Base-by-base conservation (phyloP, 1,284 basidiomycete species). In the Cryptococcus sp. region DNA sequence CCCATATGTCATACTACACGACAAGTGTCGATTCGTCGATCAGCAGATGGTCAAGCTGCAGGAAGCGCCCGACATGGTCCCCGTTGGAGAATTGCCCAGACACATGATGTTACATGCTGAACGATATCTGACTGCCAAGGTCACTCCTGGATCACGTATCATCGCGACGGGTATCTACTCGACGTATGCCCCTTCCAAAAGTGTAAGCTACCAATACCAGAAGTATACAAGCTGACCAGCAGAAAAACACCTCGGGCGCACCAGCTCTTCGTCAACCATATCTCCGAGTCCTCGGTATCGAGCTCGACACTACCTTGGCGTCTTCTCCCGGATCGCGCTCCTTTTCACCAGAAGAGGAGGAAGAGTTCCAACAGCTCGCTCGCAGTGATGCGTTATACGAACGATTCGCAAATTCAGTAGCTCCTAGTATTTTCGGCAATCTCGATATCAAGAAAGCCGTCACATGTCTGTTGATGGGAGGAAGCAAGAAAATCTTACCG, bases 31-130 rank as follows among this genome's bases (percentile, higher is more conserved):
- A 3, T 99, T 98, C 71, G 87, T 94, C 24, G 96, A 99, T 72
- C 90, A 93, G 64, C 96, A 99, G 76, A 89, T 85, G 7, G 81
- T 99, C 64, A 99, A 99, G 74, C 81, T 99, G 14, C 96, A 99
- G 74, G 96, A 99, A 76, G 93, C 94, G 7, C 96, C 96, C 0
- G 96, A 99, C 73, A 97, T 98, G 91, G 96, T 99, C 0, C 96
- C 96, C 2, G 92, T 98, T 21, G 96, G 96, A 79, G 96, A 99
- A 70, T 79, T 99, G 44, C 96, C 96, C 4, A 79, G 93, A 40
- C 96, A 98, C 74, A 92, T 99, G 81, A 82, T 97, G 50, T 80
- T 98, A 23, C 93, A 89, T 34, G 85, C 85, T 11, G 96, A 99
- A 73, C 79, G 78, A 24, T 86, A 91, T 68, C 78, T 96, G 46